Evolutionary conservation across 2,329 filamentous ascomycete species (phyloP).

Genomic region (Exophiala xenobiotica): DNA sequence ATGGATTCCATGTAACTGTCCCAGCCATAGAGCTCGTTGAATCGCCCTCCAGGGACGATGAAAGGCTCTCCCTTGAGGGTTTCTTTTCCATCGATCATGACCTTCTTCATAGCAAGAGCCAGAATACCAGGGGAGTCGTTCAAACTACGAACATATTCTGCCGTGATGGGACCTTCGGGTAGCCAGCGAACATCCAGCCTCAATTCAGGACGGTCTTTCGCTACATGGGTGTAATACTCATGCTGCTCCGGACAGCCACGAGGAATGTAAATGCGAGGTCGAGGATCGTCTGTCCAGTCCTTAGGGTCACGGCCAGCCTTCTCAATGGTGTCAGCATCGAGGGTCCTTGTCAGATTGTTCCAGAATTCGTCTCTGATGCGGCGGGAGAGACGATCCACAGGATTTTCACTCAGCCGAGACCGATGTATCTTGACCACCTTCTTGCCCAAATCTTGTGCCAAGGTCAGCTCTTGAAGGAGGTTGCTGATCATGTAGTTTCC

Average conservation of each 20-base stretch:
- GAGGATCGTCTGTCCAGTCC: constrained; percentile 88
- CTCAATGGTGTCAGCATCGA: constrained; percentile 78
- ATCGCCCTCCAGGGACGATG: constrained; percentile 93
- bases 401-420: constrained; percentile 89
- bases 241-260: constrained; percentile 79
- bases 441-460: constrained; percentile 86
- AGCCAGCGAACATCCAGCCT: constrained; percentile 83
- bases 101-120: constrained; percentile 83
- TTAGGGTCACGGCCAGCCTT: constrained; percentile 87
- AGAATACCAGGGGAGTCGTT: constrained; percentile 86
- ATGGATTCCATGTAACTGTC: constrained; percentile 98
- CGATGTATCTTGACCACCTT: constrained; percentile 91
- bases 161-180: constrained; percentile 66
- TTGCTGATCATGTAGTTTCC: constrained; percentile 98
- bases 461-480: constrained; percentile 86
- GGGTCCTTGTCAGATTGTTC: constrained; percentile 83
- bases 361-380: constrained; percentile 90
- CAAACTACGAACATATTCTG: constrained; percentile 76
- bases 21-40: constrained; percentile 99
- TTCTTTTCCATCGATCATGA: constrained; percentile 63
- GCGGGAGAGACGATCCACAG: constrained; percentile 80
- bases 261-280: constrained; percentile 89
- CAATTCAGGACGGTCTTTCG: constrained; percentile 75
- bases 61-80: constrained; percentile 81
- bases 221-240: constrained; percentile 82